Conservation (phyloP, 352 stramenopile species). For the Pythium plurisporium region DNA sequence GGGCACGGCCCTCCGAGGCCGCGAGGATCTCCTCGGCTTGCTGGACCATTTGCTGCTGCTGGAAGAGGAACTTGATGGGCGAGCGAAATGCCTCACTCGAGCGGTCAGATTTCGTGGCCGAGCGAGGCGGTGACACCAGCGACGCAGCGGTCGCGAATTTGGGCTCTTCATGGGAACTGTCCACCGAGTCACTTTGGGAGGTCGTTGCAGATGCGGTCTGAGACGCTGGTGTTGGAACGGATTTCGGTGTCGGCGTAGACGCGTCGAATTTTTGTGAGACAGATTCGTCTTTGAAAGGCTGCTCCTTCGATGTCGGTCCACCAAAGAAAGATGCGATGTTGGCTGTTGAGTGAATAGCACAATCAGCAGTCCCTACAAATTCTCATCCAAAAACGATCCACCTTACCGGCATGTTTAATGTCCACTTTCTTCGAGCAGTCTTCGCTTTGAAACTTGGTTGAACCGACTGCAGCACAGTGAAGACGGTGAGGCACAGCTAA, state of each 20-base stretch:
- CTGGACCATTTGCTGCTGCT: slow-evolving; percentile 22
- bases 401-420: slow-evolving; percentile 64
- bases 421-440: slow-evolving; percentile 71
- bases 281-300: not conserved
- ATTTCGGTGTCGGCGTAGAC: not conserved
- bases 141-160: not conserved
- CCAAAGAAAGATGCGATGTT: slow-evolving; percentile 72
- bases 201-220: not conserved
- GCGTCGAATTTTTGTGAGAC: not conserved
- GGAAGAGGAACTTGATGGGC: slow-evolving; percentile 17
- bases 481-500: not conserved
- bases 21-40: slow-evolving; percentile 16
- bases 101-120: slow-evolving; percentile 14
- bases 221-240: not conserved
- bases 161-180: not conserved
- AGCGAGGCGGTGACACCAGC: not conserved
- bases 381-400: not conserved
- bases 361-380: no score
- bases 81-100: slow-evolving; percentile 18
- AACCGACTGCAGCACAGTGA: slow-evolving; percentile 39
- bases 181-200: not conserved
- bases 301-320: not conserved
- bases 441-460: slow-evolving; percentile 69
- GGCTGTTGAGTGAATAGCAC: slow-evolving; percentile 23
- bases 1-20: slow-evolving; percentile 1